A percentile compares a stretch with the other conserved stretches of the same genome.
Conservation (phyloP, 441 rosid species). For the Arabidopsis hybrid region DNA sequence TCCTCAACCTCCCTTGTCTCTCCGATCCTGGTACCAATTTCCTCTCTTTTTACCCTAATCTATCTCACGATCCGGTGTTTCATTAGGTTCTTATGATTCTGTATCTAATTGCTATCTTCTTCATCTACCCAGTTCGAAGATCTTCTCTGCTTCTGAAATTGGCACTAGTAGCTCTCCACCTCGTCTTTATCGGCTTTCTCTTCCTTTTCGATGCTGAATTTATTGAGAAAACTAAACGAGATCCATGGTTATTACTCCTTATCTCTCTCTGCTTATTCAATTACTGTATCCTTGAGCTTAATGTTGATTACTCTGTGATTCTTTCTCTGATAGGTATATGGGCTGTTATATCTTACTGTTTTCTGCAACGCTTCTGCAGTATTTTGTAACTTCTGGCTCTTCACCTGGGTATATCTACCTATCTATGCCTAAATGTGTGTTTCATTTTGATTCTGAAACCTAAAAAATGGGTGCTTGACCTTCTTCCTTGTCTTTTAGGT, state of each 20-base stretch:
- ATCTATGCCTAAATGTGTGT: conserved; percentile 30
- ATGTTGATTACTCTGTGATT: conserved; percentile 7
- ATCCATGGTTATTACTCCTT: conserved; percentile 67
- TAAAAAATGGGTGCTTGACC: background rate
- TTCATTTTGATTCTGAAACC: background rate
- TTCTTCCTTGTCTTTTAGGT: conserved; percentile 52
- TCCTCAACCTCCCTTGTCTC: conserved; percentile 66
- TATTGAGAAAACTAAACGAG: conserved; percentile 56
- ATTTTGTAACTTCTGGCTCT: conserved; percentile 79
- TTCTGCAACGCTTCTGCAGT: conserved; percentile 74
- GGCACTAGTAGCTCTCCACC: conserved; percentile 74
- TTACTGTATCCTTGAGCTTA: conserved; percentile 1
- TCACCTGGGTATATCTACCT: conserved; percentile 82
- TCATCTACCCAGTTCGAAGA: conserved; percentile 64
- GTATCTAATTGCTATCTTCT: background rate
- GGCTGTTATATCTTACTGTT: conserved; percentile 65
- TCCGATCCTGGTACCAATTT: conserved; percentile 74
- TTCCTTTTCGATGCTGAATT: conserved; percentile 72
- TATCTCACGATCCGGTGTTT: background rate
- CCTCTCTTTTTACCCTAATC: background rate
- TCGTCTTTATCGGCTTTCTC: conserved; percentile 67
- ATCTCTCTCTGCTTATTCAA: background rate
- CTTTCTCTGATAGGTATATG: conserved; percentile 56
- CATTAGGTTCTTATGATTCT: background rate
- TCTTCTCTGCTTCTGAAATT: conserved; percentile 75